Conservation (phyloP, 2,329 filamentous ascomycete genomes). For the Cordyceps cicadae region DNA sequence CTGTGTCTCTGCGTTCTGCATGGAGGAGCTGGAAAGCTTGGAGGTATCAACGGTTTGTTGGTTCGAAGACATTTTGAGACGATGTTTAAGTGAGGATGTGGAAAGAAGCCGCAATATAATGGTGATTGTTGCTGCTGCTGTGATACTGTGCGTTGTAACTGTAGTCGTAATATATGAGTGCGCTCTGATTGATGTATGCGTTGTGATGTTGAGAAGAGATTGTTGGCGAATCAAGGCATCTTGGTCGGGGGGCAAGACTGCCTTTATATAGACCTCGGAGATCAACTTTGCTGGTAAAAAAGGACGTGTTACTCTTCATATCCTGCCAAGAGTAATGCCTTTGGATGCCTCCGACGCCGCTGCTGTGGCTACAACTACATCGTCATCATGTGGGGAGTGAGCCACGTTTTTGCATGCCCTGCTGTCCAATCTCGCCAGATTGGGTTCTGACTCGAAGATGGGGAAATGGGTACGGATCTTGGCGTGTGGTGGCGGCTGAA, state of each 20-base stretch:
- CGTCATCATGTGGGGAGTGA: constrained; percentile 5
- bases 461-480: constrained; percentile 1
- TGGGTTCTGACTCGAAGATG: background rate
- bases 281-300: background rate
- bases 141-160: background rate
- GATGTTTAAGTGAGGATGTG: background rate
- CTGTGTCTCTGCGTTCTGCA: background rate
- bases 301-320: background rate
- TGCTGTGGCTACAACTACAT: background rate
- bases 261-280: background rate
- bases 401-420: background rate
- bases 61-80: background rate
- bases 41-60: background rate
- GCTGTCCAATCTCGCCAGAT: constrained; percentile 1
- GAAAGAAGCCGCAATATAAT: background rate
- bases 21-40: background rate
- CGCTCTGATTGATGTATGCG: background rate
- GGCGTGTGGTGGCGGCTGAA: constrained; percentile 7
- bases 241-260: background rate
- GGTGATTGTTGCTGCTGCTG: background rate
- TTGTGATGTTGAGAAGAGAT: background rate
- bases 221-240: background rate
- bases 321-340: background rate
- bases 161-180: too few species aligned
- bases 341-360: background rate